Evolutionary conservation across 495 filamentous ascomycete genomes (phyloP).

Genomic region (Hyaloscypha variabilis): DNA sequence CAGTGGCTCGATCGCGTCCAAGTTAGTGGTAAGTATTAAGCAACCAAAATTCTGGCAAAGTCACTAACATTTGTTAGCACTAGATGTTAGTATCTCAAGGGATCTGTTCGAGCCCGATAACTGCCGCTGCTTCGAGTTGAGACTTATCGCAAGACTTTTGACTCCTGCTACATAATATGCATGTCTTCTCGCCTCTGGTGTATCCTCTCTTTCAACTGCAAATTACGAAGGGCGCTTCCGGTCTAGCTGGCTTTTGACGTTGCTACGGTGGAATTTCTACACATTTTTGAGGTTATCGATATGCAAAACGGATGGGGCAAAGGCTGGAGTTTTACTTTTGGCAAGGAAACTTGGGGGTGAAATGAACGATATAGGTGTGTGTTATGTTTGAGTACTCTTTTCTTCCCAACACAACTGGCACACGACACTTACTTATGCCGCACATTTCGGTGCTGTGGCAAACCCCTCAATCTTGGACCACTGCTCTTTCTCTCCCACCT

Average conservation of each 20-base stretch:
- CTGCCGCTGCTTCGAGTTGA: neutral
- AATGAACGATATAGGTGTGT: neutral
- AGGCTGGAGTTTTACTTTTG: neutral
- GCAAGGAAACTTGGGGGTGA: neutral
- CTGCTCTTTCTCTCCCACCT: too few relatives aligned
- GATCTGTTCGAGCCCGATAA: neutral
- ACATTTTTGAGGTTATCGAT: neutral
- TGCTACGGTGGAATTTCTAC: neutral
- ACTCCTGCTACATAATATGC: neutral
- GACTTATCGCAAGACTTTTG: neutral
- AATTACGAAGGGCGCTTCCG: neutral
- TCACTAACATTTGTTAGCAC: constrained; percentile 24
- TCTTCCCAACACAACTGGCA: neutral
- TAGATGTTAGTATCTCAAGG: neutral
- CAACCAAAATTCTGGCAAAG: constrained; percentile 25
- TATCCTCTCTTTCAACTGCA: neutral
- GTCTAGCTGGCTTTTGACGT: neutral
- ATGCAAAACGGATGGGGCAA: neutral
- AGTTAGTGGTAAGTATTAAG: constrained; percentile 58
- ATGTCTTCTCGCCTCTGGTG: neutral
- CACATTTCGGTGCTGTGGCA: neutral
- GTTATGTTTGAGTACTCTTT: neutral
- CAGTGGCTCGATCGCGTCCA: constrained; percentile 41
- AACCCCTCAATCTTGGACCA: too few relatives aligned
- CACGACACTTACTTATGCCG: neutral